phyloP scores from a whole-genome alignment of 2,329 filamentous ascomycete species.

The Aspergillus tanneri region DNA sequence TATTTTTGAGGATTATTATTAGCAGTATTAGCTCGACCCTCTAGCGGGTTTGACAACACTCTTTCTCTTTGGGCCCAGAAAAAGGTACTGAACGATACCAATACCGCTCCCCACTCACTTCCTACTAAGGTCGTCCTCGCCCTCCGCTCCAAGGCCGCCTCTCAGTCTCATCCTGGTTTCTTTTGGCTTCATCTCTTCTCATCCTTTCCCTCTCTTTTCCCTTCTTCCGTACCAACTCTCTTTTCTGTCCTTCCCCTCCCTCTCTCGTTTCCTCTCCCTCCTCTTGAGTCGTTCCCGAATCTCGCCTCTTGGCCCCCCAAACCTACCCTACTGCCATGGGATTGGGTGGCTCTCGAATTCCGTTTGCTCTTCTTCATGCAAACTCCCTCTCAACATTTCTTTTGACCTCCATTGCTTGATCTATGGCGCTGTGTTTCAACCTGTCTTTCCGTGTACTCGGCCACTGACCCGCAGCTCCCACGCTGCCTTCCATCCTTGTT shows the following conservation, averaged over 20 bases:
- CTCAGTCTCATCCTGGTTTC: constrained; percentile 21
- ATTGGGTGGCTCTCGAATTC: constrained; percentile 16
- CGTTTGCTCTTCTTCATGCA: constrained; percentile 22
- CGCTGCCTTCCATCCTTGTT: constrained; percentile 36
- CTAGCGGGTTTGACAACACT: constrained; percentile 15
- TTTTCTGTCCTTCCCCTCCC: constrained; percentile 25
- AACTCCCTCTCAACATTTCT: constrained; percentile 13
- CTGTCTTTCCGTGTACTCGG: constrained; percentile 34
- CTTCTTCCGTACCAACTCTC: constrained; percentile 21
- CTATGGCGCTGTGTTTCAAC: constrained; percentile 35
- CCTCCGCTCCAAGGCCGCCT: constrained; percentile 25
- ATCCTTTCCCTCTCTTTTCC: constrained; percentile 11
- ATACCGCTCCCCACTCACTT: constrained; percentile 20
- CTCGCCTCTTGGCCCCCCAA: constrained; percentile 7
- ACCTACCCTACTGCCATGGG: constrained; percentile 21
- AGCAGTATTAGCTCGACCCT: constrained; percentile 15
- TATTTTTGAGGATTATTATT: constrained; percentile 11
- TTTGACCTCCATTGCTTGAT: constrained; percentile 24
- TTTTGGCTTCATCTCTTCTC: constrained; percentile 27
- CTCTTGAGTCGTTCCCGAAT: constrained; percentile 15
- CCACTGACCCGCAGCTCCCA: constrained; percentile 40
- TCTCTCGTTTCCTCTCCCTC: constrained; percentile 15
- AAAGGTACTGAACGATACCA: constrained; percentile 23
- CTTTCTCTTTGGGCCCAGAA: constrained; percentile 12
- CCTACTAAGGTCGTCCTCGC: constrained; percentile 12